Base-by-base conservation (phyloP, 2,329 filamentous ascomycete genomes). In the Talaromyces marneffei region DNA sequence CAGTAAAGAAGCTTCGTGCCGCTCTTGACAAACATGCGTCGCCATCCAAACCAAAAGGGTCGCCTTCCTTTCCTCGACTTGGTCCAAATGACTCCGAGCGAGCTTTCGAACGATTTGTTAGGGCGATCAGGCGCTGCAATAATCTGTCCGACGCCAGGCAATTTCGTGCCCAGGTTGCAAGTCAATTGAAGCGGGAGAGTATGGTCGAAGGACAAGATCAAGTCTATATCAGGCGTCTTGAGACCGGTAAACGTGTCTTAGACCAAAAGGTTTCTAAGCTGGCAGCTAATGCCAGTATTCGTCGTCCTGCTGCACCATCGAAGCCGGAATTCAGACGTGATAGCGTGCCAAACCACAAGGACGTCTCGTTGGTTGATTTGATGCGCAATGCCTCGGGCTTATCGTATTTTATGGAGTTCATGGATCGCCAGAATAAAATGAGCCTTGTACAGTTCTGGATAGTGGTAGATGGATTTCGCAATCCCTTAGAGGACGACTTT, bases 321-420 rank as follows among this genome's bases (percentile, higher is more conserved):
- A 62, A 67, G 37, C 66, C 68, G 14, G 72, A 76, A 56, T 64
- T 71, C 35, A 73, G 69, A 37, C 71, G 70, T 31, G 71, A 71
- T 37, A 71, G 68, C 57, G 65, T 83, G n/a, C 88, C 89, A 1
- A 83, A 82, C 48, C 79, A 92, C 40, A 87, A 92, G 65, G 89
- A 89, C 67, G 88, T 88, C 7, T 87, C 90, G 0, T 80, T 97
- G 2, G 85, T 87, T 12, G 92, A 97, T 66, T 82, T 99, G n/a
- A 81, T 99, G 62, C 89, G 92, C 66, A 92, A 95, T 74, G 85
- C 94, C 2, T 89, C 93, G 1, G 93, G 91, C 0, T 81, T 99
- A 8, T 97, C 94, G 2, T 99, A 96, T 72, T 97, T 99, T 77
- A 99, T 99, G 94, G 94, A 99, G 72, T 97, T 92, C 70, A 99